Percentiles rank a stretch among this genome's conserved stretches.
phyloP scores from a whole-genome alignment of 306 rosid species.

The Hylodesmum podocarpum region DNA sequence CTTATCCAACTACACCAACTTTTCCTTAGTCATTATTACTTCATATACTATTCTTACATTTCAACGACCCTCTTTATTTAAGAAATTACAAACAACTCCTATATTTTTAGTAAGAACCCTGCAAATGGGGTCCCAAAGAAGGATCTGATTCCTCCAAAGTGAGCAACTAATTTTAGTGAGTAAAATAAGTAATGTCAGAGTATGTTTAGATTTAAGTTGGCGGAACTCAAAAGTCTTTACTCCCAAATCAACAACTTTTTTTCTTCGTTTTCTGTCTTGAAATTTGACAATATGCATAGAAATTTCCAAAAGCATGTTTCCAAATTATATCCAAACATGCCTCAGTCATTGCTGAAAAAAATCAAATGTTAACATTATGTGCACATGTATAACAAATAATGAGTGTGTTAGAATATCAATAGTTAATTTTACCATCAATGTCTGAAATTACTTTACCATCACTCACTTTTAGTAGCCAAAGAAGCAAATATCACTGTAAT shows the following conservation, averaged over 20 bases:
- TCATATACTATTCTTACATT: neutral
- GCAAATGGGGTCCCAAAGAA: neutral
- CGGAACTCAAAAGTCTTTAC: neutral
- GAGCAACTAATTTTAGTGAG: neutral
- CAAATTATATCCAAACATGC: neutral
- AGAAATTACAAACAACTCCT: neutral
- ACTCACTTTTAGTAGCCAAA: neutral
- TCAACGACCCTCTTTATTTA: neutral
- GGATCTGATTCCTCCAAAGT: neutral
- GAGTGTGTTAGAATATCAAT: neutral
- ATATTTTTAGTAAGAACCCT: neutral
- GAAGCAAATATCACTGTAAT: neutral
- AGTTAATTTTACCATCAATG: neutral
- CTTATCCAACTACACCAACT: neutral
- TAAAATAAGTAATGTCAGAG: neutral
- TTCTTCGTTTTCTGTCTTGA: neutral
- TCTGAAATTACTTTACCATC: neutral
- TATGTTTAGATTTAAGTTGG: neutral
- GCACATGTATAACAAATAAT: neutral
- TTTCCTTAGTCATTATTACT: neutral
- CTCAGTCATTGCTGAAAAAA: neutral
- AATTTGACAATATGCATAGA: neutral
- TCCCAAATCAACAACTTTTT: neutral
- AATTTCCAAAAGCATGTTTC: neutral
- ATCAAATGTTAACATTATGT: neutral